Percentiles rank a stretch among this genome's conserved stretches.
These are phyloP conservation scores for Suillus bovinus DNA, from an alignment of 768 basidiomycete genomes.

Conservation along the genomic window DNA sequence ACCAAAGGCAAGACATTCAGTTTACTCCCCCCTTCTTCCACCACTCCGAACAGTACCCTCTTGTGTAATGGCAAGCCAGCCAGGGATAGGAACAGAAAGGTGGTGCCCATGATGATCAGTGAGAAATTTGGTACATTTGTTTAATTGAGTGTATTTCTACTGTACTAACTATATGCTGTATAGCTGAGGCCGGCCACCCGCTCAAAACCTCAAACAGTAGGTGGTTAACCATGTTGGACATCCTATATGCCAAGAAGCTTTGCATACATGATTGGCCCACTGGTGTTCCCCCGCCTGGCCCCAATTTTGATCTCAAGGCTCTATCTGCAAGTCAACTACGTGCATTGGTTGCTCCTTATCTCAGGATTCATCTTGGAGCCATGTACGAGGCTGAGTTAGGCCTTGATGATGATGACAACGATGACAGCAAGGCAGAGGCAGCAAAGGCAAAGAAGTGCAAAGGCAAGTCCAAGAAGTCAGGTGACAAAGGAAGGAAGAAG, in stretches of 20 bases:
- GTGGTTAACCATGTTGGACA: neutral
- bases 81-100: neutral
- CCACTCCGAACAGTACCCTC: neutral
- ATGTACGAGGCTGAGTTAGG: slow-evolving; percentile 1
- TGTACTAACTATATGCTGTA: neutral
- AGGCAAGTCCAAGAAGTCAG: neutral
- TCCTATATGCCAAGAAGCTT: neutral
- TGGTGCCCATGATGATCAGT: neutral
- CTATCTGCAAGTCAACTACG: neutral
- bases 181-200: neutral
- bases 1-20: neutral
- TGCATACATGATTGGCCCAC: neutral
- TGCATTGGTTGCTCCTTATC: neutral
- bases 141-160: neutral
- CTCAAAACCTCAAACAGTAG: neutral
- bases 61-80: neutral
- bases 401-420: neutral
- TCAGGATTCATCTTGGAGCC: neutral
- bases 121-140: neutral
- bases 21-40: neutral
- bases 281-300: neutral
- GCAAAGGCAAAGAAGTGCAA: neutral
- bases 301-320: neutral
- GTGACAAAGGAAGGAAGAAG: neutral
- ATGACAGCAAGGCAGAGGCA: neutral